Evolutionary conservation across 208 protist genomes (phyloP), one percentile per base, ranked within the genome.

Genomic region (Trypanosoma avium): DNA sequence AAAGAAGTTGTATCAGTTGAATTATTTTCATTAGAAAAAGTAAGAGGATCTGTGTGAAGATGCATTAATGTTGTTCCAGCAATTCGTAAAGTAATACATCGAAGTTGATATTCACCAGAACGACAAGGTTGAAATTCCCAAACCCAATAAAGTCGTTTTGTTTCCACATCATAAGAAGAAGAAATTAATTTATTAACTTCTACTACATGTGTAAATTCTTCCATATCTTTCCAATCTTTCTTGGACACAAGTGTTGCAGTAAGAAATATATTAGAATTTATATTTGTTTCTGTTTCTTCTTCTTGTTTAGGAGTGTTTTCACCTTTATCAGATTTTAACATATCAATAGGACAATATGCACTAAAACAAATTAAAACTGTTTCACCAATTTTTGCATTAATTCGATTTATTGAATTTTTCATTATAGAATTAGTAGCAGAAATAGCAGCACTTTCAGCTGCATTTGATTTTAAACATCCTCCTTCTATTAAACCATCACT

Each of bases 181-280:
- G 42, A 45, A 12, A 61, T 57, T 10, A 54, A 9, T 17, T 46
- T 26, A 22, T 4, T 42, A 9, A 86, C 65, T 7, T 70, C 49
- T 45, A 93, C 71, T 22, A 90, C 70, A 60, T 93, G 86, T n/a
- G 70, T 82, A 0, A 67, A 21, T 71, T 93, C 86, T n/a, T 63
- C 52, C 7, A 56, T 26, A 45, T 87, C 74, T 4, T 10, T 10
- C 86, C 86, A 93, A 45, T 90, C 76, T 29, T 86, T 89, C 24
- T 77, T 82, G n/a, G 86, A 93, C 53, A 61, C 55, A 36, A 93
- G 74, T 32, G 74, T 78, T 17, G 77, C 75, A 21, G 70, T 63
- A 4, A 82, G 48, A 19, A 33, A 40, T 3, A 54, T 30, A 56
- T n/a, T 22, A 12, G 22, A 27, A 19, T 36, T 17, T n/a, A 26